Base-by-base conservation (phyloP, 306 rosid genomes). In the Sindora glabra region DNA sequence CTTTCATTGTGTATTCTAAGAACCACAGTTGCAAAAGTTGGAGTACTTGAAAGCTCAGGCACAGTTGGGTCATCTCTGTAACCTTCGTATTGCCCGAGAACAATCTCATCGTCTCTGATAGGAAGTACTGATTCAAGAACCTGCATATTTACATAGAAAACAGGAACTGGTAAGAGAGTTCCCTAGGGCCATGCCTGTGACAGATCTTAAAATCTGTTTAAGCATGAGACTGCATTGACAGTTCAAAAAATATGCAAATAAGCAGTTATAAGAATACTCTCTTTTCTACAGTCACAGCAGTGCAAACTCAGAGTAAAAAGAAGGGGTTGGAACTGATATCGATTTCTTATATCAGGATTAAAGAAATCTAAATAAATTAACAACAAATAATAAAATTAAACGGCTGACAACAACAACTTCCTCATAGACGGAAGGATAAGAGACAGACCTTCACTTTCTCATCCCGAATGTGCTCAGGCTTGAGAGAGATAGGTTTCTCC, bases 41-140 rank as follows among this genome's bases (percentile, higher is more conserved):
- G 99, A 56, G 99, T 92, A 60, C 89, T 92, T 27, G 99, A 92
- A 62, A 80, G 36, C 59, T 89, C 81, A 30, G 97, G 99, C 75
- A 92, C 99, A 1, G 99, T 92, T 50, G 94, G 86, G 76, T 92
- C 97, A 64, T 92, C 96, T 65, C 57, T 86, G 69, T 92, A 92
- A 71, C 99, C 99, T 53, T 89, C 89, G 70, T 92, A 92, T 75
- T 92, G 99, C 60, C 99, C 99, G 27, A 92, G 85, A 71, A 89
- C 86, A 72, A 92, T 81, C 30, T 92, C 99, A 6, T 89, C 90
- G 30, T 86, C 96, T 34, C 73, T 71, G 62, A 92, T 69, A 49
- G 99, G 96, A 62, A 86, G 78, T 46, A 92, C 95, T 10, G 99
- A 92, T 77, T 89, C 74, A 70, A 92, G 99, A 74, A 92, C 94